Percentiles rank a stretch among this genome's conserved stretches.
phyloP scores from a whole-genome alignment of 2,329 filamentous ascomycete genomes.

The Dothistroma septosporum region DNA sequence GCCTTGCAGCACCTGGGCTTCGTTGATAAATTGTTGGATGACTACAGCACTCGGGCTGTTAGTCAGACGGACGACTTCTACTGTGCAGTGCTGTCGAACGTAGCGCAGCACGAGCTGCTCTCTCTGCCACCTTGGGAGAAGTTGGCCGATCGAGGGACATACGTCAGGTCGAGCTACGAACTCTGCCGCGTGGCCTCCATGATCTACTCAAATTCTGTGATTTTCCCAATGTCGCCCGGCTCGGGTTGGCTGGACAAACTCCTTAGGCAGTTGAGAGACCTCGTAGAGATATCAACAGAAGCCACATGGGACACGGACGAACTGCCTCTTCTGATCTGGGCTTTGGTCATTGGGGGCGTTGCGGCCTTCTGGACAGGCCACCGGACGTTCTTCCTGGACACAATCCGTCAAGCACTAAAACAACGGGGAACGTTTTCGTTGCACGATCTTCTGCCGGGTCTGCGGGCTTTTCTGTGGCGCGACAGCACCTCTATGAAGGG shows the following conservation, averaged over 20 bases:
- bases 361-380: constrained; percentile 12
- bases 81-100: constrained; percentile 6
- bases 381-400: constrained; percentile 9
- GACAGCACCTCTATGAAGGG: constrained; percentile 10
- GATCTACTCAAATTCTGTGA: constrained; percentile 12
- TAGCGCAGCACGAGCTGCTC: constrained; percentile 13
- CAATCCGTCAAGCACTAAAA: background rate
- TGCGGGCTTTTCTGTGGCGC: constrained; percentile 13
- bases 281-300: background rate
- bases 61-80: constrained; percentile 6
- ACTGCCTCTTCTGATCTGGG: constrained; percentile 9
- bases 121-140: constrained; percentile 6
- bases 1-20: constrained; percentile 2
- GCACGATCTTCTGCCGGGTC: background rate
- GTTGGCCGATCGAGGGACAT: background rate
- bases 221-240: constrained; percentile 10
- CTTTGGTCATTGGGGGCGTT: constrained; percentile 10
- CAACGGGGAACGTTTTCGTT: background rate
- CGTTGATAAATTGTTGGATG: constrained; percentile 14
- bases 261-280: constrained; percentile 1
- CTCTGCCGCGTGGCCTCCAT: constrained; percentile 7
- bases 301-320: background rate
- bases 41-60: constrained; percentile 7
- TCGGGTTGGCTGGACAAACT: constrained; percentile 13
- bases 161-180: background rate